Percentiles rank a stretch among this genome's conserved stretches.
phyloP scores from a whole-genome alignment of 2,329 filamentous ascomycete species.

The Aspergillus neotritici region DNA sequence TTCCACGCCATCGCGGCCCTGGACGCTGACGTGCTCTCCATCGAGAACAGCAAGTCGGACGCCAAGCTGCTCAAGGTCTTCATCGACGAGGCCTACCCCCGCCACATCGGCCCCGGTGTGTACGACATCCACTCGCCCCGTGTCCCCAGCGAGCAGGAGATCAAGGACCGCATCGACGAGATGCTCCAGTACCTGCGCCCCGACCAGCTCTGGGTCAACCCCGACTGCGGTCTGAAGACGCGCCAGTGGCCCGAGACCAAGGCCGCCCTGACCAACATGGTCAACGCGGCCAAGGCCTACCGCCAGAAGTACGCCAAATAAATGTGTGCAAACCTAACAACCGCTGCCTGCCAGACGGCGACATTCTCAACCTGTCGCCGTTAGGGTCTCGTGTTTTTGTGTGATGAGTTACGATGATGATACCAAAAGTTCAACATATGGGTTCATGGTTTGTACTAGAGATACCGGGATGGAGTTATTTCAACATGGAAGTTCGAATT shows the following conservation, averaged over 20 bases:
- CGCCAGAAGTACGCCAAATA: conserved; percentile 66
- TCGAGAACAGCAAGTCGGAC: conserved; percentile 99
- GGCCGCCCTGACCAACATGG: conserved; percentile 92
- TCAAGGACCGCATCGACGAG: conserved; percentile 95
- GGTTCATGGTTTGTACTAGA: conserved; percentile 35
- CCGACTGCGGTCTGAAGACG: conserved; percentile 98
- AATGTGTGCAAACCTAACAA: conserved; percentile 4
- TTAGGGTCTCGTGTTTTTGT: conserved; percentile 25
- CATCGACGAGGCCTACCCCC: conserved; percentile 92
- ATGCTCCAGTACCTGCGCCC: conserved; percentile 97
- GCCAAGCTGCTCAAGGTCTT: conserved; percentile 99
- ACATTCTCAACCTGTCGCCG: conserved; percentile 36
- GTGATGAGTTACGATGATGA: conserved; percentile 39
- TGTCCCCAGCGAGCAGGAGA: conserved; percentile 95
- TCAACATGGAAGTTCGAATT: conserved; percentile 43
- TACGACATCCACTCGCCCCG: conserved; percentile 99
- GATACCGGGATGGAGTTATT: conserved; percentile 37
- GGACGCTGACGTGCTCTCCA: conserved; percentile 95
- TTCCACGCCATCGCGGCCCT: conserved; percentile 99
- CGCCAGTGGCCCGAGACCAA: conserved; percentile 98
- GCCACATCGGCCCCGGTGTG: conserved; percentile 98
- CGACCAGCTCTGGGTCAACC: conserved; percentile 99
- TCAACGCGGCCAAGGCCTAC: conserved; percentile 96
- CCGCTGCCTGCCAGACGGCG: conserved; percentile 12
- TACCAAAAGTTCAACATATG: conserved; percentile 41